Evolutionary conservation across 495 filamentous ascomycete genomes (phyloP).

Genomic region (Pseudotulostoma volvatum): DNA sequence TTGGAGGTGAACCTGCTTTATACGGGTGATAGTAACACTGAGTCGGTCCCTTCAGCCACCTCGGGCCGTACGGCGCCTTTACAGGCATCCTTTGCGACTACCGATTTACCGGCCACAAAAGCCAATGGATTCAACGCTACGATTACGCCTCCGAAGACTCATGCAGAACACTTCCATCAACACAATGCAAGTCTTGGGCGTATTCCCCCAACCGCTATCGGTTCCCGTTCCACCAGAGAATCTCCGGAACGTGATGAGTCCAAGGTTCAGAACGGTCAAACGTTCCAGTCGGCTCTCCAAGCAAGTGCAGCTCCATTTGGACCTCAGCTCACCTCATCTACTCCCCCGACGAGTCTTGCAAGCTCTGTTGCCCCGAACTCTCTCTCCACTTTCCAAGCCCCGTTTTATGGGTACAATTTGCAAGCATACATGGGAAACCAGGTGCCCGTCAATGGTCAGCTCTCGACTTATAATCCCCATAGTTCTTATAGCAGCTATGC

Average conservation of each 20-base stretch:
- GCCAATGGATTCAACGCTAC: conserved; percentile 32
- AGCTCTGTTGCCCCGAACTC: conserved; percentile 9
- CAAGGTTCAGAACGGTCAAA: conserved; percentile 23
- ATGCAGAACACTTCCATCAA: conserved; percentile 65
- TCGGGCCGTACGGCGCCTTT: conserved; percentile 27
- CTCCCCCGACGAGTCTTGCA: conserved; percentile 7
- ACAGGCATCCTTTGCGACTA: conserved; percentile 78
- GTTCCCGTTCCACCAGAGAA: conserved; percentile 51
- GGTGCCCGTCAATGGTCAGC: conserved; percentile 13
- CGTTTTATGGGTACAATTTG: conserved; percentile 19
- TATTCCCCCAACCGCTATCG: conserved; percentile 45
- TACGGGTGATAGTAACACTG: conserved; percentile 13
- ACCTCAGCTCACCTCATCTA: conserved; percentile 20
- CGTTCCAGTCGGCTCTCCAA: conserved; percentile 56
- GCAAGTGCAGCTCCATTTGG: conserved; percentile 57
- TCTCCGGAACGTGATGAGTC: conserved; percentile 33
- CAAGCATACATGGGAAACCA: conserved; percentile 19
- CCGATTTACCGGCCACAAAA: conserved; percentile 80
- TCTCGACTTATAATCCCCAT: conserved; percentile 13
- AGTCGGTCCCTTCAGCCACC: conserved; percentile 11
- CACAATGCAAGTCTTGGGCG: conserved; percentile 70
- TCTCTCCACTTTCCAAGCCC: conserved; percentile 14
- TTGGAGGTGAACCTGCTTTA: conserved; percentile 36
- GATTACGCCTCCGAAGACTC: conserved; percentile 41
- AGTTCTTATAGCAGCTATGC: conserved; percentile 15